Evolutionary conservation across 495 filamentous ascomycete genomes (phyloP).

Genomic region (Bombardia bombarda): DNA sequence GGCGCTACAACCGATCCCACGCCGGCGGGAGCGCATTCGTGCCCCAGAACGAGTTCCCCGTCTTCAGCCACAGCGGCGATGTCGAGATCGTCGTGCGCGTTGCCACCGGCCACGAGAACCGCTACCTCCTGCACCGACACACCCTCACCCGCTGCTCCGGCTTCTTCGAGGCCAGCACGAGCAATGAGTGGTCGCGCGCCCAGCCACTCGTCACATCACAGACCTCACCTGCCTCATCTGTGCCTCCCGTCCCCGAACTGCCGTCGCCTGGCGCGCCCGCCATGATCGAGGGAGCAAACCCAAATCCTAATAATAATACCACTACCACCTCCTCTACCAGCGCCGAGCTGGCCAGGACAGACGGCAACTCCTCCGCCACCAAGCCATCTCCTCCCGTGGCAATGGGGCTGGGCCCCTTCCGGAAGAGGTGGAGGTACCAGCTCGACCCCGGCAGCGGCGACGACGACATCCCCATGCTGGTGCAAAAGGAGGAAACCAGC

Average conservation of each 20-base stretch:
- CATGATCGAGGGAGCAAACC: constrained; percentile 45
- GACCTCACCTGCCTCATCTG: too few relatives aligned
- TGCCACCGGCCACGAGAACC: constrained; percentile 62
- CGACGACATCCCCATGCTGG: constrained; percentile 79
- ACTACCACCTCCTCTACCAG: background rate
- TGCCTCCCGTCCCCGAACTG: constrained; percentile 21
- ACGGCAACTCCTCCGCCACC: constrained; percentile 2
- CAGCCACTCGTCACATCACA: too few relatives aligned
- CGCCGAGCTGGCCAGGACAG: constrained; percentile 26
- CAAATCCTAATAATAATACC: constrained; percentile 5
- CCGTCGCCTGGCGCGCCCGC: constrained; percentile 26
- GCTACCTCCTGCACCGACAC: constrained; percentile 77
- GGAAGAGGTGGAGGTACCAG: constrained; percentile 76
- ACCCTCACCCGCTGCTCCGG: constrained; percentile 83
- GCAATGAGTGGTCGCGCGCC: constrained; percentile 71
- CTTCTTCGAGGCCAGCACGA: constrained; percentile 86
- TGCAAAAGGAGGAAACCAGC: constrained; percentile 60
- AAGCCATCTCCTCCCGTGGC: constrained; percentile 3
- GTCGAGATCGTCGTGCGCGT: constrained; percentile 74
- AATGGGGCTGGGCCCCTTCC: constrained; percentile 23
- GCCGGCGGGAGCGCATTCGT: constrained; percentile 64
- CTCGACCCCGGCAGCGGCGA: constrained; percentile 66
- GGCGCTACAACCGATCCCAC: constrained; percentile 73
- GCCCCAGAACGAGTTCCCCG: constrained; percentile 82
- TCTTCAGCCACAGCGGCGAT: constrained; percentile 84